phyloP scores from a whole-genome alignment of 441 rosid genomes.

The Corymbia citriodora region DNA sequence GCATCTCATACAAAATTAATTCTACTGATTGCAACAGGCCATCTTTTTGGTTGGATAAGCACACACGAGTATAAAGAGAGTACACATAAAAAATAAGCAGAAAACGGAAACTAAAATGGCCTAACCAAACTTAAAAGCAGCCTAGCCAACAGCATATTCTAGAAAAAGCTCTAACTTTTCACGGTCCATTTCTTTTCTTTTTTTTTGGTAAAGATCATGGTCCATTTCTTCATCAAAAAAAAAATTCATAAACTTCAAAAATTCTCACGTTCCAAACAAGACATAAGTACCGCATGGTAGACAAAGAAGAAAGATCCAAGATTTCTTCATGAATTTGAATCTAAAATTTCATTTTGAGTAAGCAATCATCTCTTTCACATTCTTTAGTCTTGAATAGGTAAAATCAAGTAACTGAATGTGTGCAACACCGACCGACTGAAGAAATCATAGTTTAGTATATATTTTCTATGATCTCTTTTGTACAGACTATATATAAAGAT shows the following conservation, averaged over 20 bases:
- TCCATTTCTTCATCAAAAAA: background rate
- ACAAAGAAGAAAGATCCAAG: background rate
- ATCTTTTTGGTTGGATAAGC: background rate
- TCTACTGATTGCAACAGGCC: background rate
- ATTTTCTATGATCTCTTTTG: no score
- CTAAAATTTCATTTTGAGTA: background rate
- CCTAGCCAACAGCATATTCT: background rate
- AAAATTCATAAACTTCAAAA: background rate
- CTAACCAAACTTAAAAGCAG: background rate
- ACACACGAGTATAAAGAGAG: background rate
- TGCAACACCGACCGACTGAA: background rate
- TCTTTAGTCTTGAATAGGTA: background rate
- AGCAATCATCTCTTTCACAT: background rate
- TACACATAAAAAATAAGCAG: background rate
- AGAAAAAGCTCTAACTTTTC: background rate
- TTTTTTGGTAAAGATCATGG: background rate
- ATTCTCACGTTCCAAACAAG: background rate
- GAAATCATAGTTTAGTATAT: no score
- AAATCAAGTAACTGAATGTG: background rate
- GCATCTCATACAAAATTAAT: background rate
- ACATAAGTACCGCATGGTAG: background rate
- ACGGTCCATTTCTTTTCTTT: no score
- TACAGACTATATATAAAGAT: no score
- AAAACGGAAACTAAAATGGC: background rate
- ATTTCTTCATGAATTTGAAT: background rate